Evolutionary conservation across 2,329 filamentous ascomycete genomes (phyloP), one percentile per base, ranked within the genome.

Genomic region (Xylogone sp.): DNA sequence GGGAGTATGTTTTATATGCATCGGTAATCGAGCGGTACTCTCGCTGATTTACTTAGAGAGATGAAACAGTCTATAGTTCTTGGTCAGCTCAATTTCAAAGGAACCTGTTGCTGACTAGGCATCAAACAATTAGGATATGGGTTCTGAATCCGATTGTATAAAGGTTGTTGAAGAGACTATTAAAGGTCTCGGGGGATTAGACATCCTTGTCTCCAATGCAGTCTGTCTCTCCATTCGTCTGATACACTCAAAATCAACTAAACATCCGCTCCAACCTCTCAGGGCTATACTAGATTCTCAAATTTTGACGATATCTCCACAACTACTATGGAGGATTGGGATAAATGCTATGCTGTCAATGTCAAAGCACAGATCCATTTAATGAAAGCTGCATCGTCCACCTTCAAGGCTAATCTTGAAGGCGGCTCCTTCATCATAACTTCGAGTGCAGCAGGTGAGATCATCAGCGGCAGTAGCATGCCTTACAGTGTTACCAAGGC

Each of bases 131-230:
- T 24, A 83, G 76, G 83, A 88, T 62, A 77, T 80, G 56, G 81
- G 78, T 21, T 67, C 72, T 3, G 72, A 79, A 51, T 68, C 66
- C 7, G 83, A 84, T 45, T 82, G 81, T 55, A 68, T 71, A 45
- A 70, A 70, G 2, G 69, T 75, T 1, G 76, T 88, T 4, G 69
- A 77, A 51, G 71, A 80, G 43, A 76, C 80, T 2, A 75, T 82
- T 53, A 68, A 76, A 48, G 66, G 70, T 20, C 67, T 88, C 20
- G 83, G 83, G 2, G 83, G 84, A 0, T 63, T 88, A 24, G 84
- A 88, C 67, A 71, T 87, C 50, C 72, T 87, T 21, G 74, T 87
- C 56, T 81, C 81, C 10, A 87, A 88, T 66, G 83, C 84, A 18
- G 79, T 83, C 19, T 18, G 21, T 47, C 22, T 24, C 46, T n/a